Base-by-base conservation (phyloP, 179 eudicot genomes). In the Spinacia oleracea region DNA sequence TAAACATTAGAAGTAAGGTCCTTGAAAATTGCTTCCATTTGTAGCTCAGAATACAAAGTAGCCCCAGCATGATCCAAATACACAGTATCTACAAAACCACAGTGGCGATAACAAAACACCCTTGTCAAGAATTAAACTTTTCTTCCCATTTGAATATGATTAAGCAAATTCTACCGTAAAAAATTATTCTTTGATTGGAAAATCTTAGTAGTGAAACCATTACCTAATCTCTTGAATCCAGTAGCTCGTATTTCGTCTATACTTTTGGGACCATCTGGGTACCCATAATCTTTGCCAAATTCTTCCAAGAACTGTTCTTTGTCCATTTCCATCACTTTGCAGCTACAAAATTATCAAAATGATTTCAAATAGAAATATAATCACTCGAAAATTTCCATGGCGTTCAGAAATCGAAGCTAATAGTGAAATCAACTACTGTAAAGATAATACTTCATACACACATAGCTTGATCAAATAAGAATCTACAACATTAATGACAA, bases 1-100 rank as follows among this genome's bases (percentile, higher is more conserved):
- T 89, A 93, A 14, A 96, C 85, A 81, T 70, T 93, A 29, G 90
- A 83, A 70, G 89, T 89, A 69, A 96, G 91, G 29, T 89, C 97
- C 83, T 85, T 93, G 81, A 89, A 91, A 71, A 89, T 56, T 4
- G 91, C 90, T 82, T 96, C 98, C 98, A 96, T 86, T 83, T 96
- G 99, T 25, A 80, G 77, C 76, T 96, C 99, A 5, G 99, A 96
- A 78, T 96, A 96, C 73, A 96, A 79, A 75, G 99, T 93, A 76
- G 99, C 91, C 76, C 98, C 99, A 79, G 96, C 99, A 90, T 96
- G 99, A 80, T 96, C 99, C 89, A 96, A 82, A 81, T 93, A 96
- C 75, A 93, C 97, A 48, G 78, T 72, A 31, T 82, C 98, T 95
- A 78, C 80, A 59, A 66, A 81, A 74, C 71, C 71, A 66, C 59